Conservation (phyloP, 1,284 basidiomycete genomes). For the Xerocomus minutiporus region DNA sequence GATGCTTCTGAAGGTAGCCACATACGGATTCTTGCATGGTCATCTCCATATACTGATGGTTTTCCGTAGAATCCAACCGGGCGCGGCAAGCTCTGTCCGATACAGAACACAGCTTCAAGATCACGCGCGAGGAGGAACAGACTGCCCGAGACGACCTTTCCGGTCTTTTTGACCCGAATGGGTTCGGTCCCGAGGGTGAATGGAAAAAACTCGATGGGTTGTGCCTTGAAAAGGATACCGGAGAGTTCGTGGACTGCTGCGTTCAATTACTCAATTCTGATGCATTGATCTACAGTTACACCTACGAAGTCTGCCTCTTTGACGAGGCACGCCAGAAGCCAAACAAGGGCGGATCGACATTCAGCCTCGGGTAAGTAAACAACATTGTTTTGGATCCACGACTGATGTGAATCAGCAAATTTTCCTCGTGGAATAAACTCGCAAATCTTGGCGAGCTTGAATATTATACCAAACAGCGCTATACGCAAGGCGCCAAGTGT, state of each 20-base stretch:
- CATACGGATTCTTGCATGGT: neutral
- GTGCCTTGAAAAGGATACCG: constrained; percentile 79
- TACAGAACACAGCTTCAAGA: constrained; percentile 51
- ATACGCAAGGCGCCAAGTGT: constrained; percentile 82
- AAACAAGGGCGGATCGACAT: constrained; percentile 72
- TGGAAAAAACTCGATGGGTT: constrained; percentile 91
- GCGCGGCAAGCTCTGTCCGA: constrained; percentile 65
- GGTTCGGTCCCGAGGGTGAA: constrained; percentile 82
- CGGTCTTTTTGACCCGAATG: constrained; percentile 58
- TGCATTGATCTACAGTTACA: constrained; percentile 58
- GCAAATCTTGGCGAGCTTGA: constrained; percentile 57
- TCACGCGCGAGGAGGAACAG: constrained; percentile 44
- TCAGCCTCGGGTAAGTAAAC: constrained; percentile 72
- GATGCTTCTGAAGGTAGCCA: constrained; percentile 44
- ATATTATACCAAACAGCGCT: constrained; percentile 80
- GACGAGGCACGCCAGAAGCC: constrained; percentile 85
- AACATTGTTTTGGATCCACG: neutral
- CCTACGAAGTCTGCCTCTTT: constrained; percentile 96
- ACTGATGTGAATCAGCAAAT: constrained; percentile 48
- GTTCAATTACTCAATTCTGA: constrained; percentile 7
- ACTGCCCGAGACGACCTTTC: constrained; percentile 51
- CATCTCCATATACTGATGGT: neutral
- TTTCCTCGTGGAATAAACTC: constrained; percentile 70
- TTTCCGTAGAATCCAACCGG: constrained; percentile 44
- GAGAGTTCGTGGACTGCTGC: constrained; percentile 64